Evolutionary conservation across 108 stramenopile species (phyloP), one percentile per base, ranked within the genome.

Genomic region (Craspedostauros australis): DNA sequence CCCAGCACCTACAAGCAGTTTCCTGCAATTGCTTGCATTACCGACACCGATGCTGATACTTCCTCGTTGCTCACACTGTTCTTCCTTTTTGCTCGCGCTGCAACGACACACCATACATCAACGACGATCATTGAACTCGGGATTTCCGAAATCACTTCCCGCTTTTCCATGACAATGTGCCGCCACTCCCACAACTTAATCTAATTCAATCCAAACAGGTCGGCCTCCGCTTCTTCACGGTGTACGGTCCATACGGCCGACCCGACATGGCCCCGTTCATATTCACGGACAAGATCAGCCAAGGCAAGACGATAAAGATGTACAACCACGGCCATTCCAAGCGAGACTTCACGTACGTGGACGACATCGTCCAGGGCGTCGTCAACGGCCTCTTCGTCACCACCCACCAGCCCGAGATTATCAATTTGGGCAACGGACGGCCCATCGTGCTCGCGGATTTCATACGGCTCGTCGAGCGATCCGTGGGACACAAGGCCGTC

Each of bases 241-340:
- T 68, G 2, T 68, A 68, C 21, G 66, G 66, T 8, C 66, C 66
- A 1, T 68, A 43, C 33, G 66, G 66, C 23, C 50, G 66, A 22
- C 95, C 96, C 9, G 96, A 97, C 73, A 97, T 98, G 96, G 96
- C 96, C 0, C 95, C 96, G 5, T 95, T 84, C 83, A 94, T 95
- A 64, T 98, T 97, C 60, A 94, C 96, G 23, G 90, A 97, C 66
- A 86, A 91, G 23, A 79, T 99, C 22, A 75, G 67, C 42, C 77
- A 80, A 25, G 94, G 95, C 5, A 28, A 84, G 52, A 86, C 89
- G 46, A 81, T 99, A 33, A 80, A 93, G 54, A 87, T 96, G 63
- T 99, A 93, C 68, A 96, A 96, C 9, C 96, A 98, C 61, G 98
- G 96, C 7, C 77, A 85, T 20, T 31, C 79, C 72, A 22, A 64